A percentile compares a stretch with the other conserved stretches of the same genome.
These are phyloP conservation scores for Fusarium ramigenum DNA, from an alignment of 2,329 filamentous ascomycete genomes.

Conservation along the genomic window DNA sequence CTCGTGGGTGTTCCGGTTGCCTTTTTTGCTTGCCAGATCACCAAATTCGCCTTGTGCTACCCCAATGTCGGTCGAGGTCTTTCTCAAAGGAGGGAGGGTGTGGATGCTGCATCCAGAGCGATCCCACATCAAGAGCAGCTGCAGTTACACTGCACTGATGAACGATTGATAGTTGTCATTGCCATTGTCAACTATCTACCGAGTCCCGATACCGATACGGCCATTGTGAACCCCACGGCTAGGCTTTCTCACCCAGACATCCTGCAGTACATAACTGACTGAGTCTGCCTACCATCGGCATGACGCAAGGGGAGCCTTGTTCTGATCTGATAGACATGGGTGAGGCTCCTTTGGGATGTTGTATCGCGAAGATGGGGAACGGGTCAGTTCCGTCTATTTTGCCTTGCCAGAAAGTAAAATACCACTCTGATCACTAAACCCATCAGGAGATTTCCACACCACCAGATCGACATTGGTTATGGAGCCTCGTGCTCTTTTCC, in stretches of 20 bases:
- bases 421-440: not conserved
- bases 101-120: constrained; percentile 28
- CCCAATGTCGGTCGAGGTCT: constrained; percentile 2
- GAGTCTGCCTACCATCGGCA: constrained; percentile 34
- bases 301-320: constrained; percentile 41
- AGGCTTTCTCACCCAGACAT: constrained; percentile 37
- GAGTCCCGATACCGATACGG: constrained; percentile 12
- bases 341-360: constrained; percentile 7
- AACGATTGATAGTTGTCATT: not conserved
- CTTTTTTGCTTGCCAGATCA: constrained; percentile 28
- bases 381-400: constrained; percentile 36
- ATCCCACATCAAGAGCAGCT: constrained; percentile 21
- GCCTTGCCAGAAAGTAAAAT: constrained; percentile 15
- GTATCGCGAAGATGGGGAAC: constrained; percentile 20
- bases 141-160: not conserved
- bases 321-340: constrained; percentile 19
- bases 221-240: constrained; percentile 35
- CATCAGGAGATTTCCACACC: constrained; percentile 25
- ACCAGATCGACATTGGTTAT: constrained; percentile 32
- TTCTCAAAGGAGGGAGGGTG: constrained; percentile 31
- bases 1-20: constrained; percentile 25
- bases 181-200: not conserved
- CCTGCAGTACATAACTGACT: not conserved
- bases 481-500: constrained; percentile 24
- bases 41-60: constrained; percentile 23